A percentile compares a stretch with the other conserved stretches of the same genome.
Conservation (phyloP, 495 filamentous ascomycete species). For the Penicillium psychrofluorescens region DNA sequence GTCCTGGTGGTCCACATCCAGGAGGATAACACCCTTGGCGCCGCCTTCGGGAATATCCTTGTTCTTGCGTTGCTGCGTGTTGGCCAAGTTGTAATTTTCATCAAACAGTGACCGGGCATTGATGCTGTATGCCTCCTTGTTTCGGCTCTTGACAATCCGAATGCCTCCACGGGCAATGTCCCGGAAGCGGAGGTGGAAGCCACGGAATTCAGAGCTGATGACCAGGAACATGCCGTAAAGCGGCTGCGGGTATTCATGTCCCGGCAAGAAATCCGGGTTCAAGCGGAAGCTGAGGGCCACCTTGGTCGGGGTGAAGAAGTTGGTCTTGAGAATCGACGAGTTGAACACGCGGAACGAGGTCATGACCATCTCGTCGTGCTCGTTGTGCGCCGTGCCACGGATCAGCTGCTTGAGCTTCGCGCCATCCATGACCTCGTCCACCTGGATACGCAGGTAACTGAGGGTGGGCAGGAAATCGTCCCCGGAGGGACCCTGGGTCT, state of each 20-base stretch:
- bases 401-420: slow-evolving; percentile 73
- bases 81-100: slow-evolving; percentile 97
- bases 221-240: slow-evolving; percentile 98
- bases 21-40: slow-evolving; percentile 93
- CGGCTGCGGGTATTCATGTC: slow-evolving; percentile 86
- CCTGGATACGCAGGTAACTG: slow-evolving; percentile 63
- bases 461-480: slow-evolving; percentile 78
- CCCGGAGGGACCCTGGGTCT: slow-evolving; percentile 61
- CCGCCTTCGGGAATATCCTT: slow-evolving; percentile 99
- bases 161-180: slow-evolving; percentile 97
- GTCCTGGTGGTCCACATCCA: slow-evolving; percentile 90
- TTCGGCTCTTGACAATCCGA: slow-evolving; percentile 95
- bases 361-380: slow-evolving; percentile 98
- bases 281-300: slow-evolving; percentile 95
- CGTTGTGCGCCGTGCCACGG: slow-evolving; percentile 72
- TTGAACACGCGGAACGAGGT: slow-evolving; percentile 95
- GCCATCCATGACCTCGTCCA: slow-evolving; percentile 72
- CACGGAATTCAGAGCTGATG: slow-evolving; percentile 91
- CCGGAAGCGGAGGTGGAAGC: slow-evolving; percentile 95
- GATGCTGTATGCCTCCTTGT: slow-evolving; percentile 89
- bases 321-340: slow-evolving; percentile 83
- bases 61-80: slow-evolving; percentile 99
- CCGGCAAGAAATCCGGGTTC: slow-evolving; percentile 80
- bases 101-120: slow-evolving; percentile 95
- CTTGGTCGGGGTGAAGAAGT: slow-evolving; percentile 99